Evolutionary conservation across 164 flowering plant species (phyloP).

Genomic region (Magnolia changhungtana): DNA sequence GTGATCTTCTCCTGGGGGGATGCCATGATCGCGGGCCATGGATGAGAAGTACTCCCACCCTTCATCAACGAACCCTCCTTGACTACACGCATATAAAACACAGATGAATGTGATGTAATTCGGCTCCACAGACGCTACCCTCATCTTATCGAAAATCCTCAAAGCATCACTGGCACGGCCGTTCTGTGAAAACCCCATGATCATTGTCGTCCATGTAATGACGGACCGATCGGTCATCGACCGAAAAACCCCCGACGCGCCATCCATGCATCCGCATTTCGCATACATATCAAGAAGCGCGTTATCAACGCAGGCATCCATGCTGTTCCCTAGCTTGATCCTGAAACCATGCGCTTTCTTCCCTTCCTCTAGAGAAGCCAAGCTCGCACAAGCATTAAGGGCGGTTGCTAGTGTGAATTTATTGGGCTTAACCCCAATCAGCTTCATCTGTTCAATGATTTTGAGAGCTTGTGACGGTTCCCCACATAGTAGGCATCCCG

Average conservation of each 20-base stretch:
- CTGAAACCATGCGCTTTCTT: slow-evolving; percentile 60
- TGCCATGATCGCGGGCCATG: slow-evolving; percentile 45
- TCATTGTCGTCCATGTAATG: slow-evolving; percentile 79
- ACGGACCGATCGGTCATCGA: slow-evolving; percentile 44
- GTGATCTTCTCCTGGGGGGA: slow-evolving; percentile 70
- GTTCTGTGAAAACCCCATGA: slow-evolving; percentile 73
- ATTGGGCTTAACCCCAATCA: slow-evolving; percentile 48
- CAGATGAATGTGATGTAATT: slow-evolving; percentile 71
- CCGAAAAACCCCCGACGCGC: slow-evolving; percentile 43
- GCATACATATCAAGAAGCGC: slow-evolving; percentile 81
- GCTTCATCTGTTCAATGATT: slow-evolving; percentile 51
- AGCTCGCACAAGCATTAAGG: slow-evolving; percentile 64
- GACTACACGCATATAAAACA: slow-evolving; percentile 74
- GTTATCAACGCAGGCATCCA: slow-evolving; percentile 66
- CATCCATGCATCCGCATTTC: slow-evolving; percentile 71
- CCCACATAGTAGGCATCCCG: slow-evolving; percentile 64
- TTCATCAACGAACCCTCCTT: slow-evolving; percentile 56
- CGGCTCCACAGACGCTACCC: slow-evolving; percentile 35
- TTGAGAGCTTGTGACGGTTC: slow-evolving; percentile 47
- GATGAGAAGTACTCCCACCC: slow-evolving; percentile 56
- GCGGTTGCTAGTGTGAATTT: slow-evolving; percentile 70
- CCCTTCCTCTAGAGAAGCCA: slow-evolving; percentile 62
- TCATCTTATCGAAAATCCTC: slow-evolving; percentile 56
- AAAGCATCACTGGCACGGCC: slow-evolving; percentile 53
- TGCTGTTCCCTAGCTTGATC: slow-evolving; percentile 53